These are phyloP conservation scores for Rhododendron simsii DNA, from an alignment of 148 eudicot genomes.

Conservation along the genomic window DNA sequence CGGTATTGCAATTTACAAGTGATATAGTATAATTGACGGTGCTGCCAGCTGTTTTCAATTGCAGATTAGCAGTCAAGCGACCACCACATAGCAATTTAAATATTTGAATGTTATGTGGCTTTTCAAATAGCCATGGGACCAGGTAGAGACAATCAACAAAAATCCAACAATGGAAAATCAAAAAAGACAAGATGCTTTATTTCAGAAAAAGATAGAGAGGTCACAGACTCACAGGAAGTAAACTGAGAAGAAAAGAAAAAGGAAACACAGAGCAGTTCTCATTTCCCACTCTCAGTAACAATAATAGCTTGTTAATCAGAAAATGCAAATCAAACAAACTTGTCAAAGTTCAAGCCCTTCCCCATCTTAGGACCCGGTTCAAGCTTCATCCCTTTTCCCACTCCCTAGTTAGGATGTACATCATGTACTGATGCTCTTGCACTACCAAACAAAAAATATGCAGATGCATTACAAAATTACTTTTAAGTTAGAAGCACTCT, in stretches of 20 bases:
- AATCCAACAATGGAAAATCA: background rate
- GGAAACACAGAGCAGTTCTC: background rate
- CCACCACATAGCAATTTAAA: background rate
- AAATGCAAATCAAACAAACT: background rate
- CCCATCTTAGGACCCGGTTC: background rate
- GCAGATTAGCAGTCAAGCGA: background rate
- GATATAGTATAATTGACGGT: background rate
- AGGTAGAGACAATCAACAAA: background rate
- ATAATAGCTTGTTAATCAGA: background rate
- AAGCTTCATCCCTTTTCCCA: background rate
- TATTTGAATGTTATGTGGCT: background rate
- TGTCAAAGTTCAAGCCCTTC: background rate
- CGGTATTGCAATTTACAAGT: background rate
- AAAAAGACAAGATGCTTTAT: background rate
- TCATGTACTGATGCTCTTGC: background rate
- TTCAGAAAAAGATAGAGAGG: background rate
- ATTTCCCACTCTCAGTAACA: background rate
- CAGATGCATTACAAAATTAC: background rate
- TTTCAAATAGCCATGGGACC: background rate
- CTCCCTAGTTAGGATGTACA: background rate
- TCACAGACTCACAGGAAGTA: background rate
- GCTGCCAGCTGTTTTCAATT: background rate
- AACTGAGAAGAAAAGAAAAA: background rate
- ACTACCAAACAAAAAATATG: background rate
- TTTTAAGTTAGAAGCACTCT: background rate